Evolutionary conservation across 805 yeast genomes (phyloP).

Genomic region (Dipodascus albidus): DNA sequence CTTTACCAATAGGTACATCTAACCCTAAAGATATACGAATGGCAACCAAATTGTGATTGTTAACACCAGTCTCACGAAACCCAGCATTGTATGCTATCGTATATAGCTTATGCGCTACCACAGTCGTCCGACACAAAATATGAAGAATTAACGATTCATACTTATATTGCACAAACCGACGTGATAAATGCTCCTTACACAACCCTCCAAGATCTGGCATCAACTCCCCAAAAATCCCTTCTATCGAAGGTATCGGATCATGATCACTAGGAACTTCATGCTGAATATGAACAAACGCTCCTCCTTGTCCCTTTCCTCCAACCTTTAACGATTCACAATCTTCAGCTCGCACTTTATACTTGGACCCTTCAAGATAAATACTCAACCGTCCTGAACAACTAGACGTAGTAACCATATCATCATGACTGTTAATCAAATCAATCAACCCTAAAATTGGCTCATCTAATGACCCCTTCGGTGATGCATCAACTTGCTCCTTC

Average conservation of each 20-base stretch:
- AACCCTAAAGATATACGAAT: constrained; percentile 60
- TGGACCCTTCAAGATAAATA: constrained; percentile 67
- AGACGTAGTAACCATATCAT: constrained; percentile 72
- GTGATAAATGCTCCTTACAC: constrained; percentile 22
- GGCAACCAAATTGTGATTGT: constrained; percentile 67
- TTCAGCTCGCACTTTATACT: constrained; percentile 21
- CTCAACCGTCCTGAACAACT: constrained; percentile 83
- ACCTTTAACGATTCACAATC: constrained; percentile 27
- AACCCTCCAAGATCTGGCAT: constrained; percentile 13
- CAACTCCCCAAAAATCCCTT: constrained; percentile 5
- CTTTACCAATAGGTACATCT: constrained; percentile 66
- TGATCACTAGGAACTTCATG: constrained; percentile 43
- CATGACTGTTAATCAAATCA: constrained; percentile 46
- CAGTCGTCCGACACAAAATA: constrained; percentile 58
- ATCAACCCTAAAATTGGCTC: constrained; percentile 62
- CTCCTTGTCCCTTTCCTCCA: constrained; percentile 81
- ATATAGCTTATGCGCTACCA: constrained; percentile 49
- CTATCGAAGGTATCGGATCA: constrained; percentile 11
- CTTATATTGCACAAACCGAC: constrained; percentile 60
- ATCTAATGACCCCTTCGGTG: constrained; percentile 87
- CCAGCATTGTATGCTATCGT: constrained; percentile 75
- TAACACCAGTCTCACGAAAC: constrained; percentile 79
- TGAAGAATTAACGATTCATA: constrained; percentile 81
- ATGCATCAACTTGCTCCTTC: constrained; percentile 27
- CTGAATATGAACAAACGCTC: constrained; percentile 72